Evolutionary conservation across 805 yeast genomes (phyloP).

Genomic region (Zygoascus flipseniorum): DNA sequence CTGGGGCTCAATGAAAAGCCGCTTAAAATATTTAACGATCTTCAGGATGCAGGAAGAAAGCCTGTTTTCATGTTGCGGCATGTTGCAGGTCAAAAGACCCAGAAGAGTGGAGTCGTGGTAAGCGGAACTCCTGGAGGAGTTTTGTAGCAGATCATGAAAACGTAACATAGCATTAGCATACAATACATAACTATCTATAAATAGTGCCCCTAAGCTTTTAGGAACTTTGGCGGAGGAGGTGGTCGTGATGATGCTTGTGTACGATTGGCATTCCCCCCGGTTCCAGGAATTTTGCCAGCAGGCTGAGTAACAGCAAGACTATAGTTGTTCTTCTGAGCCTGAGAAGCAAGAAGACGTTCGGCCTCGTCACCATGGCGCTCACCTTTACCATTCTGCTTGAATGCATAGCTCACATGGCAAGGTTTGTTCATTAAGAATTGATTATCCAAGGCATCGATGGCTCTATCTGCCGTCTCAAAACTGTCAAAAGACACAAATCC

Average conservation of each 20-base stretch:
- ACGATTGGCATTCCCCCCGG: not conserved
- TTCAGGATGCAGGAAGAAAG: slow-evolving; percentile 75
- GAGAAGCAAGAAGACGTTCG: slow-evolving; percentile 62
- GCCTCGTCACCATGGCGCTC: slow-evolving; percentile 71
- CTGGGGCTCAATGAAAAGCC: slow-evolving; percentile 83
- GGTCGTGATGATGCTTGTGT: not conserved
- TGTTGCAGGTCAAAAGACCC: slow-evolving; percentile 40
- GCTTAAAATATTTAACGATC: slow-evolving; percentile 71
- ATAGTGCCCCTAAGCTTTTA: not conserved
- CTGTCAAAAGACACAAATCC: slow-evolving; percentile 59
- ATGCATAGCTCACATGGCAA: slow-evolving; percentile 60
- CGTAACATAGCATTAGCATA: not conserved
- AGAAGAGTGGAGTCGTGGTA: slow-evolving; percentile 12
- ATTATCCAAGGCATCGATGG: slow-evolving; percentile 59
- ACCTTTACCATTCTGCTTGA: slow-evolving; percentile 47
- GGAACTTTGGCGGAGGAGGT: slow-evolving; percentile 2
- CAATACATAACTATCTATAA: not conserved
- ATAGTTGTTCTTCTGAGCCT: slow-evolving; percentile 39
- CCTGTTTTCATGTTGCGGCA: slow-evolving; percentile 92
- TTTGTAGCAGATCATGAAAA: slow-evolving; percentile 3
- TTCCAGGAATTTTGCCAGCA: not conserved
- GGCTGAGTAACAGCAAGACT: slow-evolving; percentile 1
- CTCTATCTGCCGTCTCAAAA: slow-evolving; percentile 64
- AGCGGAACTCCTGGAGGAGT: slow-evolving; percentile 23
- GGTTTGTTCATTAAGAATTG: slow-evolving; percentile 59